A percentile compares a stretch with the other conserved stretches of the same genome.
These are phyloP conservation scores for Geosmithia flava DNA, from an alignment of 2,329 filamentous ascomycete species.

Conservation along the genomic window DNA sequence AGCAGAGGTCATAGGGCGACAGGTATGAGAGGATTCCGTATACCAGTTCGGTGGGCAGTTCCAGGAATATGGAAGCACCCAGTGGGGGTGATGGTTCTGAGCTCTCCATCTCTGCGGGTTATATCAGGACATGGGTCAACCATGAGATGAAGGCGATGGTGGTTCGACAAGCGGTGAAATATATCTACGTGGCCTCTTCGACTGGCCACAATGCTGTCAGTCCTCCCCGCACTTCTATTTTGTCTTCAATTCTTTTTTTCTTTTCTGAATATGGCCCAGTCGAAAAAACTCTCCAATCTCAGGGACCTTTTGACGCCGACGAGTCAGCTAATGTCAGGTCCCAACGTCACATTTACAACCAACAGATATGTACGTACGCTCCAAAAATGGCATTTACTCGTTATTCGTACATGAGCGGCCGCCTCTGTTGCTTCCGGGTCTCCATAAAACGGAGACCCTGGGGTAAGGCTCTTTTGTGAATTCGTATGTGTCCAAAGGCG, in stretches of 20 bases:
- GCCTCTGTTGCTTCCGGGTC: too few species aligned
- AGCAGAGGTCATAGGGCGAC: conserved; percentile 48
- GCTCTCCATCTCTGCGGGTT: not conserved
- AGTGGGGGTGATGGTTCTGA: not conserved
- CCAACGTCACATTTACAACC: too few species aligned
- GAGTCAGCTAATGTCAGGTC: too few species aligned
- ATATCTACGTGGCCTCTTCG: not conserved
- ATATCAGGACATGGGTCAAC: not conserved
- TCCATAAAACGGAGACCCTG: not conserved
- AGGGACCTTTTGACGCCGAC: too few species aligned
- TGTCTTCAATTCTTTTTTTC: not conserved
- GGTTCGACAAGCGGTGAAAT: not conserved
- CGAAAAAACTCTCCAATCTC: too few species aligned
- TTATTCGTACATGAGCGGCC: too few species aligned
- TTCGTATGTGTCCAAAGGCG: not conserved
- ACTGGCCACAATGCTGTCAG: not conserved
- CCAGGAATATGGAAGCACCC: conserved; percentile 23
- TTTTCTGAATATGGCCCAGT: not conserved
- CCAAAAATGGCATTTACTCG: too few species aligned
- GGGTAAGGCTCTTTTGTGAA: not conserved
- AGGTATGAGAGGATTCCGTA: conserved; percentile 59
- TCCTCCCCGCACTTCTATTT: too few species aligned
- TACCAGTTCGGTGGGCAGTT: conserved; percentile 64
- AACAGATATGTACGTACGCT: too few species aligned
- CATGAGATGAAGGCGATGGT: not conserved